Evolutionary conservation across 495 filamentous ascomycete genomes (phyloP).

Genomic region (Hypoxylon perforatum): DNA sequence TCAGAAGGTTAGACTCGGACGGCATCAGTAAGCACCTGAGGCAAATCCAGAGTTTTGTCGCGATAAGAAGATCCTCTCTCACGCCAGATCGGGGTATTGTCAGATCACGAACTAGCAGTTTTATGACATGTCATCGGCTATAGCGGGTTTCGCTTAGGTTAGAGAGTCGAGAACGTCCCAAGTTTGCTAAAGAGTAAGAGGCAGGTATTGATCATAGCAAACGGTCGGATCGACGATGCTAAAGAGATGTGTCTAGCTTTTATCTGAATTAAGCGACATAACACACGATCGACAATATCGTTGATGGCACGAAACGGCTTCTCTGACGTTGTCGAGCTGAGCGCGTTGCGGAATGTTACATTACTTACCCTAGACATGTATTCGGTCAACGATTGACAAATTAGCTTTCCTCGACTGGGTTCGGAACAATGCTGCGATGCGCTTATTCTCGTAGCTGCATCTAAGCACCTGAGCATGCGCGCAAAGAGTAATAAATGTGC

Average conservation of each 20-base stretch:
- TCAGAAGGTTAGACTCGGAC: too few relatives aligned
- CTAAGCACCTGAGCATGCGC: neutral
- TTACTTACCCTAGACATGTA: neutral
- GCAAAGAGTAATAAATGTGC: conserved; percentile 2
- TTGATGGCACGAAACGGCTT: conserved; percentile 3
- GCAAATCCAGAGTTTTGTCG: too few relatives aligned
- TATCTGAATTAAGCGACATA: conserved; percentile 8
- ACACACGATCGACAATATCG: conserved; percentile 14
- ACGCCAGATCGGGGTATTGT: too few relatives aligned
- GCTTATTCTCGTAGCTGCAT: neutral
- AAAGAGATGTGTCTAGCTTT: neutral
- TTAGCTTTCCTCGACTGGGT: neutral
- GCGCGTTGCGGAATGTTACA: conserved; percentile 6
- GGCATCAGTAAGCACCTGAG: too few relatives aligned
- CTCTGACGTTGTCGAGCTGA: conserved; percentile 19
- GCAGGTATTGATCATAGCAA: too few relatives aligned
- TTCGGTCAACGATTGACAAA: neutral
- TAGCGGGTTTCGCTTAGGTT: conserved; percentile 9
- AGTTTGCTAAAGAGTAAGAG: too few relatives aligned
- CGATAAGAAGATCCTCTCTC: too few relatives aligned
- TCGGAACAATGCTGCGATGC: conserved; percentile 22
- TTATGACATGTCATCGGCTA: neutral
- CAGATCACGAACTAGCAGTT: neutral
- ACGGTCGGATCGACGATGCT: neutral
- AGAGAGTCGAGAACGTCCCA: neutral